A percentile compares a stretch with the other conserved stretches of the same genome.
These are phyloP conservation scores for Trichoderma reesei DNA, from an alignment of 495 filamentous ascomycete species.

Conservation along the genomic window DNA sequence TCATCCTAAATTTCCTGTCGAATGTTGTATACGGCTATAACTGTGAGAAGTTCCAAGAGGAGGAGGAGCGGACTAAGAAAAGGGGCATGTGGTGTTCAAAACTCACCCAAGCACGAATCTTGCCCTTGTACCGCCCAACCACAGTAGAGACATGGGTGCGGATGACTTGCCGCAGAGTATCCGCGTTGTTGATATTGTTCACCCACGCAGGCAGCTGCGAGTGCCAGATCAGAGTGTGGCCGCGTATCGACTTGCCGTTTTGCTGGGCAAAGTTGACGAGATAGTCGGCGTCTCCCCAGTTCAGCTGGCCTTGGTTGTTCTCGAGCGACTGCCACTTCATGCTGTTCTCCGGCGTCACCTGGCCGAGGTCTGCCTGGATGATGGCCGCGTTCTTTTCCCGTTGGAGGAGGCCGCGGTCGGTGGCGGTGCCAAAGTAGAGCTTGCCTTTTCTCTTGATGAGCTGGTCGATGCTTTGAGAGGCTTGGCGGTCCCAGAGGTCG, in stretches of 20 bases:
- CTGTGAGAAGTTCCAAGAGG: too few relatives aligned
- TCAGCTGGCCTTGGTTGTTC: conserved; percentile 37
- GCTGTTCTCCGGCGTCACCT: conserved; percentile 57
- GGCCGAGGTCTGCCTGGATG: conserved; percentile 51
- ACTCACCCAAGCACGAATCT: conserved; percentile 49
- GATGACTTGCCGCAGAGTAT: conserved; percentile 42
- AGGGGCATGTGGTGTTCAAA: too few relatives aligned
- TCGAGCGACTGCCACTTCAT: conserved; percentile 54
- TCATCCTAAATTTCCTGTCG: too few relatives aligned
- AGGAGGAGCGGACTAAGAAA: neutral
- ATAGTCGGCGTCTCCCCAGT: conserved; percentile 41
- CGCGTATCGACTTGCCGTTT: conserved; percentile 49
- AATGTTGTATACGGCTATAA: neutral
- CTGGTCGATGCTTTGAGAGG: conserved; percentile 38
- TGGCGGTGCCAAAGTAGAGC: conserved; percentile 48
- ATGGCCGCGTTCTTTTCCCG: conserved; percentile 43
- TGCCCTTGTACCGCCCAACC: conserved; percentile 50
- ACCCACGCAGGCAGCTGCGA: conserved; percentile 57
- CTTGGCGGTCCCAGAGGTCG: conserved; percentile 29
- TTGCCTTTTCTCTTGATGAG: conserved; percentile 52
- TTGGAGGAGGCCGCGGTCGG: conserved; percentile 44
- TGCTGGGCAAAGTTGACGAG: conserved; percentile 50
- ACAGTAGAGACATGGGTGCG: conserved; percentile 50
- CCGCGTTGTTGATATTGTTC: conserved; percentile 38
- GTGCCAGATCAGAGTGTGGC: conserved; percentile 56